These are phyloP conservation scores for Neonectria sp. DNA, from an alignment of 2,329 filamentous ascomycete genomes.

Conservation along the genomic window DNA sequence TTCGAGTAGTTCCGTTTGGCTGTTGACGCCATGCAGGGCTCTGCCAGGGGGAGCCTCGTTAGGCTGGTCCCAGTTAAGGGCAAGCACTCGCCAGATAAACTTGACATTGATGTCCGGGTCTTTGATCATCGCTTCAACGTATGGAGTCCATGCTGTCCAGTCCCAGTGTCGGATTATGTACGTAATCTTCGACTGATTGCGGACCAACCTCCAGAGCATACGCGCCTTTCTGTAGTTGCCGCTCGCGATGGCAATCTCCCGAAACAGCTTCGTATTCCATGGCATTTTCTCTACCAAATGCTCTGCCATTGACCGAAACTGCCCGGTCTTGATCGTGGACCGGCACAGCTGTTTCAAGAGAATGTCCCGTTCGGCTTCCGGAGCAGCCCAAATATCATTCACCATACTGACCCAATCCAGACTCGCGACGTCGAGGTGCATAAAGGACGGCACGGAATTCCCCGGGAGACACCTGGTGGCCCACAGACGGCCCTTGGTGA, in stretches of 20 bases:
- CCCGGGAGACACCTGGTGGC: constrained; percentile 8
- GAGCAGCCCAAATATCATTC: not conserved
- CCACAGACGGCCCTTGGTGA: constrained; percentile 17
- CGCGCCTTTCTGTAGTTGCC: constrained; percentile 47
- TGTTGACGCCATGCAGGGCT: constrained; percentile 16
- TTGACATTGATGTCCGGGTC: constrained; percentile 45
- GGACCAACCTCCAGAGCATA: constrained; percentile 36
- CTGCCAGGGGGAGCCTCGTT: constrained; percentile 4
- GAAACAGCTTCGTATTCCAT: constrained; percentile 7
- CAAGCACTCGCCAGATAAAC: constrained; percentile 50
- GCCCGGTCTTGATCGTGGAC: constrained; percentile 16
- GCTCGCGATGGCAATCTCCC: constrained; percentile 23
- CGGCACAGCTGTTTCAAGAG: constrained; percentile 12
- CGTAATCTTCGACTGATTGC: not conserved
- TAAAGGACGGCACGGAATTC: constrained; percentile 4
- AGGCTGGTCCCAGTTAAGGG: constrained; percentile 26
- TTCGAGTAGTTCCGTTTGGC: constrained; percentile 47
- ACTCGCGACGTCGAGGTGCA: constrained; percentile 2
- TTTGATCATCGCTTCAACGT: constrained; percentile 52
- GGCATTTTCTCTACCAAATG: constrained; percentile 10
- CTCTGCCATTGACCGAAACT: constrained; percentile 11
- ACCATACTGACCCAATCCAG: constrained; percentile 11
- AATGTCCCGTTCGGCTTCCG: not conserved
- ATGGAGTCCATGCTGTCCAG: constrained; percentile 53
- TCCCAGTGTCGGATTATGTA: constrained; percentile 40